Conservation (phyloP, 805 yeast species). For the Allodekkera sacchari region DNA sequence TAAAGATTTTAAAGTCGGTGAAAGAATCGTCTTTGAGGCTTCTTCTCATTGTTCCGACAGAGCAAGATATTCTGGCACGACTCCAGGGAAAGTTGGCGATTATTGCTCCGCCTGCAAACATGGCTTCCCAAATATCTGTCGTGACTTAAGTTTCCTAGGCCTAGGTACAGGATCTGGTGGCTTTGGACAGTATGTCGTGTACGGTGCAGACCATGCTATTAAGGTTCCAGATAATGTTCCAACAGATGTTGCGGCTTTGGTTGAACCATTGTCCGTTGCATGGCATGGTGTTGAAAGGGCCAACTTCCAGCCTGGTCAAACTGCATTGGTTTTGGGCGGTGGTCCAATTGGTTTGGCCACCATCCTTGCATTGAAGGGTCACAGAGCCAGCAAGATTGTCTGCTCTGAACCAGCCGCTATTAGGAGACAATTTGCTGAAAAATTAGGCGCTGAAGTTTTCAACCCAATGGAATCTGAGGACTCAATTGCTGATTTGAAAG, state of each 20-base stretch:
- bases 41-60: conserved; percentile 41
- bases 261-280: conserved; percentile 52
- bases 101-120: conserved; percentile 35
- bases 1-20: conserved; percentile 37
- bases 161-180: conserved; percentile 44
- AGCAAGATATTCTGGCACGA: conserved; percentile 22
- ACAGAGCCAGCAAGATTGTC: conserved; percentile 40
- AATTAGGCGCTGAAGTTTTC: conserved; percentile 38
- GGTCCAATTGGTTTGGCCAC: conserved; percentile 60
- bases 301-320: conserved; percentile 32
- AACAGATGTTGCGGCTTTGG: conserved; percentile 36
- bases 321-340: conserved; percentile 47
- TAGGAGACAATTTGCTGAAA: conserved; percentile 50
- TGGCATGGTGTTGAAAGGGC: conserved; percentile 52
- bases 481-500: conserved; percentile 28
- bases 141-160: conserved; percentile 35
- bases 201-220: conserved; percentile 27
- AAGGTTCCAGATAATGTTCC: conserved; percentile 25
- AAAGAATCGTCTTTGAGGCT: conserved; percentile 57
- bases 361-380: conserved; percentile 44
- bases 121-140: conserved; percentile 39
- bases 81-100: conserved; percentile 17
- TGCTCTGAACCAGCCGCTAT: conserved; percentile 52
- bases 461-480: conserved; percentile 39
- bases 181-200: conserved; percentile 31